phyloP scores from a whole-genome alignment of 1,139 yeast genomes.

The Wickerhamomyces sp. region DNA sequence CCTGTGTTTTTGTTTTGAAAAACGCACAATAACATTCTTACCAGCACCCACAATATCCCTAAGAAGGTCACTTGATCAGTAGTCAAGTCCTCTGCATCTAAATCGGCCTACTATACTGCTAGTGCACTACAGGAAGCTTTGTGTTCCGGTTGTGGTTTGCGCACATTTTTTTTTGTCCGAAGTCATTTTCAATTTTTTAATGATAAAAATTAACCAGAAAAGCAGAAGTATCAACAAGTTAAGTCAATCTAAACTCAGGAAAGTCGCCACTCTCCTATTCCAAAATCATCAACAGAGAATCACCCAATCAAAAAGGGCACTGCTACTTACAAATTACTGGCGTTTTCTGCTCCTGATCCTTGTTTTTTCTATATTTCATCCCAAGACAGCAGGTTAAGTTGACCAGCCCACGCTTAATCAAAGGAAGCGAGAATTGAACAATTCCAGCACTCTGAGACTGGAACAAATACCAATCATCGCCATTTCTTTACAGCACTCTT shows the following conservation, averaged over 20 bases:
- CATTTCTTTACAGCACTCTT: neutral
- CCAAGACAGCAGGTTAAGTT: neutral
- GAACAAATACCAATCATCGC: neutral
- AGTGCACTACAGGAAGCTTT: neutral
- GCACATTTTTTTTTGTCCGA: conserved; percentile 1
- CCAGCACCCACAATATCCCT: too few relatives aligned
- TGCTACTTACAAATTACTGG: neutral
- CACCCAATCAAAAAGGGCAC: neutral
- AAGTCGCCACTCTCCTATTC: neutral
- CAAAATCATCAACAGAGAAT: neutral
- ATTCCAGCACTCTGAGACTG: neutral
- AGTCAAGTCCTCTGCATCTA: neutral
- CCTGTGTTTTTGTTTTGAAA: too few relatives aligned
- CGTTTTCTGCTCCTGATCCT: neutral
- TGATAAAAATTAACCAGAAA: neutral
- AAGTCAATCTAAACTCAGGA: neutral
- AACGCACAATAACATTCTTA: too few relatives aligned
- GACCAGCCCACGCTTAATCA: neutral
- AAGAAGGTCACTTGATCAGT: neutral
- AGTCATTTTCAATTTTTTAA: neutral
- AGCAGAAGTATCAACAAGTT: neutral
- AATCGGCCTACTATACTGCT: too few relatives aligned
- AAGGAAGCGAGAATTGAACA: neutral
- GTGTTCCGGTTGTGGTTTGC: neutral
- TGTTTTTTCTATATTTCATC: neutral